Evolutionary conservation across 192 early-diverging fungal species (phyloP), one percentile per base, ranked within the genome.

Genomic region (Podila epigama): DNA sequence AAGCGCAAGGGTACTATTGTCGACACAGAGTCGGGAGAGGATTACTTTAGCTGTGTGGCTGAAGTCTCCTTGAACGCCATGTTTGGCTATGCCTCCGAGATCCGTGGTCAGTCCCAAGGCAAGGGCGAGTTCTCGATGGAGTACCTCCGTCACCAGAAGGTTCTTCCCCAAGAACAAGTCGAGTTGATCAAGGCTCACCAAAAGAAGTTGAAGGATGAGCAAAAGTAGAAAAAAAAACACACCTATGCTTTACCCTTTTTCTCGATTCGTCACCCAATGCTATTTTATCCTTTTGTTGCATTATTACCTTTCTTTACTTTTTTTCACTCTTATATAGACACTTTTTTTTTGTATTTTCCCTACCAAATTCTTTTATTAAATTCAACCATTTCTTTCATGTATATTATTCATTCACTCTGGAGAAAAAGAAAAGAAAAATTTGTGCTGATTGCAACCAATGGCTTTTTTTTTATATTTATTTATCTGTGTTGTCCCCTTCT

Each of bases 61-160:
- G 92, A 96, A 70, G 97, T 99, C 29, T 93, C 96, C 5, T 81
- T 99, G 66, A 99, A 99, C 82, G 94, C 94, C 60, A 99, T 99
- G 97, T 99, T 99, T 91, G 96, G 96, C 22, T 97, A 96, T 80
- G 95, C 96, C 51, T 95, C 95, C 16, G 97, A 99, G 80, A 86
- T 99, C 73, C 88, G 97, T 62, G 92, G 91, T 36, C 69, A 79
- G 50, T 79, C 68, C 12, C 66, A 97, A 83, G 97, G 97, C 58
- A 99, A 97, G 89, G 97, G 97, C 34, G 97, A 99, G 87, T 99
- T 96, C 82, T 87, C 91, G 31, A 99, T 99, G 97, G 95, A 95
- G 84, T 97, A 97, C 86, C 92, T 95, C 84, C 80, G 86, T 41
- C 96, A 97, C 80, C 82, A 86, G 41, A 86, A 91, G 32, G 95